Evolutionary conservation across 805 yeast genomes (phyloP).

Genomic region (Candida broadrunensis): DNA sequence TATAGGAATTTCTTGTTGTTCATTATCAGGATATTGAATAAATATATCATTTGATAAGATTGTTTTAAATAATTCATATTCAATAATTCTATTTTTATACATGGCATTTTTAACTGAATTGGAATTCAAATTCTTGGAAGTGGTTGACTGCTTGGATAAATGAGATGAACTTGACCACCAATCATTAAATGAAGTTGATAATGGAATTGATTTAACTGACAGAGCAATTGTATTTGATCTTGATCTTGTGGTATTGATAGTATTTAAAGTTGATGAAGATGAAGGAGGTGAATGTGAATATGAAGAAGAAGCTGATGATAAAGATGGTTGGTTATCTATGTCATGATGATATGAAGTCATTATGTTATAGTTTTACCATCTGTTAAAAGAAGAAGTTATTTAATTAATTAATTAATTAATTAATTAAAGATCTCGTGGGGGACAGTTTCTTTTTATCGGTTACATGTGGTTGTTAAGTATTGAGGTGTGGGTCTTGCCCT

Average conservation of each 20-base stretch:
- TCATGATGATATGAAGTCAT: no score
- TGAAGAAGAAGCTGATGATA: background rate
- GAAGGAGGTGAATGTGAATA: background rate
- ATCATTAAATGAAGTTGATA: slow-evolving; percentile 26
- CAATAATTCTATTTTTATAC: slow-evolving; percentile 23
- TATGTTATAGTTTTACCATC: no score
- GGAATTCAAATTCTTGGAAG: slow-evolving; percentile 1
- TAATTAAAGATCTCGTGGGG: no score
- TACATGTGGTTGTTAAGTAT: no score
- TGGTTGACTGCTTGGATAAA: slow-evolving; percentile 12
- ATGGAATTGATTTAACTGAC: slow-evolving; percentile 15
- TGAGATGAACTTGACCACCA: slow-evolving; percentile 35
- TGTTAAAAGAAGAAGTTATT: no score
- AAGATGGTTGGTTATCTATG: no score
- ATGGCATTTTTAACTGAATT: slow-evolving; percentile 15
- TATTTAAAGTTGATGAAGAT: background rate
- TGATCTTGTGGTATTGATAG: background rate
- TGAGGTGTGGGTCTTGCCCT: no score
- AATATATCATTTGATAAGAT: slow-evolving; percentile 28
- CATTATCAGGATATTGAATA: slow-evolving; percentile 17
- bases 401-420: no score
- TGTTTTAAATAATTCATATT: slow-evolving; percentile 31
- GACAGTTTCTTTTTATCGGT: no score
- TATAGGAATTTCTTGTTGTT: slow-evolving; percentile 1
- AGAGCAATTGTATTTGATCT: background rate